phyloP scores from a whole-genome alignment of 2,329 filamentous ascomycete species.

The Alternaria conjuncta region DNA sequence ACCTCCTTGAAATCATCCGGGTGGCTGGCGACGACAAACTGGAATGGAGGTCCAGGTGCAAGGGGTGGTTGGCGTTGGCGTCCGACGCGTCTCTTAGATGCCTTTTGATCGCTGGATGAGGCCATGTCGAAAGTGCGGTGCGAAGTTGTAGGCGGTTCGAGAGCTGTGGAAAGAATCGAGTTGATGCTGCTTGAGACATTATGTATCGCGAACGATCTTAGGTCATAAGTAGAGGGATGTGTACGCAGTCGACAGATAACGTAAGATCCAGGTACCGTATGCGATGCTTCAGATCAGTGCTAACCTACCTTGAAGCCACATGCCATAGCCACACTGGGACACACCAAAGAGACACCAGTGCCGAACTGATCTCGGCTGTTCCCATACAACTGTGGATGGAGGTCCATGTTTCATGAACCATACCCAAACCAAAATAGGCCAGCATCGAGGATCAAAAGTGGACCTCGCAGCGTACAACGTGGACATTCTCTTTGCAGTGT shows the following conservation, averaged over 20 bases:
- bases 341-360: conserved; percentile 1
- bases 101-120: conserved; percentile 26
- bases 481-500: neutral
- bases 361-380: neutral
- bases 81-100: conserved; percentile 34
- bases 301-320: conserved; percentile 10
- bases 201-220: neutral
- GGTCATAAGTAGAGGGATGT: neutral
- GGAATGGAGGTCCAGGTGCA: conserved; percentile 38
- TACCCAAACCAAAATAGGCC: conserved; percentile 7
- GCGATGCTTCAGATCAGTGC: neutral
- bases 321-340: conserved; percentile 17
- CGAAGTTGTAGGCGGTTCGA: neutral
- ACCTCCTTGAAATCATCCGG: conserved; percentile 42
- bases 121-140: conserved; percentile 17
- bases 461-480: neutral
- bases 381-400: neutral
- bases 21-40: conserved; percentile 44
- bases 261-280: conserved; percentile 19
- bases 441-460: conserved; percentile 7
- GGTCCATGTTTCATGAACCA: neutral
- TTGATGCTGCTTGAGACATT: conserved; percentile 4
- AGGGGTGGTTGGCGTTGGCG: conserved; percentile 43
- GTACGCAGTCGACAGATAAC: conserved; percentile 5
- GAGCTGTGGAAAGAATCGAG: neutral